These are phyloP conservation scores for Exophiala xenobiotica DNA, from an alignment of 2,329 filamentous ascomycete genomes.

Conservation along the genomic window DNA sequence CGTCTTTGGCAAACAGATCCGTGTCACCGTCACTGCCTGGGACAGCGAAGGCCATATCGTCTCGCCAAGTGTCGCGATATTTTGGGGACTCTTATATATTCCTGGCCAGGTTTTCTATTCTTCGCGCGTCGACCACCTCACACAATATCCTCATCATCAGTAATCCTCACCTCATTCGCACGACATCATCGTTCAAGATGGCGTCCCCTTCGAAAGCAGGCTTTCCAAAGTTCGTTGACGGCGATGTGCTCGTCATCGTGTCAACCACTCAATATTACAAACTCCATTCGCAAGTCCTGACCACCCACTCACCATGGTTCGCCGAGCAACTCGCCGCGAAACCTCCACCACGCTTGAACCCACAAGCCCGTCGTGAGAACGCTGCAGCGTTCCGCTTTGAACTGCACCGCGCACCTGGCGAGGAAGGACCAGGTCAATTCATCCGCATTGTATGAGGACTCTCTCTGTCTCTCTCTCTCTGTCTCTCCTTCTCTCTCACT, in stretches of 20 bases:
- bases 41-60: no score
- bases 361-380: constrained; percentile 33
- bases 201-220: constrained; percentile 17
- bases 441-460: constrained; percentile 22
- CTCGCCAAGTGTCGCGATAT: no score
- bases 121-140: not conserved
- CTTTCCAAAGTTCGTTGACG: constrained; percentile 41
- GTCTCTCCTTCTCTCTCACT: not conserved
- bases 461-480: not conserved
- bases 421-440: constrained; percentile 18
- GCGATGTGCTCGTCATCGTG: constrained; percentile 42
- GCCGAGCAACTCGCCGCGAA: constrained; percentile 27
- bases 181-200: constrained; percentile 19
- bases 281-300: constrained; percentile 38
- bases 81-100: no score
- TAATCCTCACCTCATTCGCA: not conserved
- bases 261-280: constrained; percentile 38
- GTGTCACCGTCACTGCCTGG: no score
- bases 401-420: constrained; percentile 3
- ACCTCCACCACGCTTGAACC: constrained; percentile 33
- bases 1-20: no score
- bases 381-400: constrained; percentile 30
- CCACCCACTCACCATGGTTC: constrained; percentile 29
- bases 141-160: not conserved
- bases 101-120: no score